Percentiles rank a stretch among this genome's conserved stretches.
These are phyloP conservation scores for Isatis lusitanica DNA, from an alignment of 441 rosid genomes.

Conservation along the genomic window DNA sequence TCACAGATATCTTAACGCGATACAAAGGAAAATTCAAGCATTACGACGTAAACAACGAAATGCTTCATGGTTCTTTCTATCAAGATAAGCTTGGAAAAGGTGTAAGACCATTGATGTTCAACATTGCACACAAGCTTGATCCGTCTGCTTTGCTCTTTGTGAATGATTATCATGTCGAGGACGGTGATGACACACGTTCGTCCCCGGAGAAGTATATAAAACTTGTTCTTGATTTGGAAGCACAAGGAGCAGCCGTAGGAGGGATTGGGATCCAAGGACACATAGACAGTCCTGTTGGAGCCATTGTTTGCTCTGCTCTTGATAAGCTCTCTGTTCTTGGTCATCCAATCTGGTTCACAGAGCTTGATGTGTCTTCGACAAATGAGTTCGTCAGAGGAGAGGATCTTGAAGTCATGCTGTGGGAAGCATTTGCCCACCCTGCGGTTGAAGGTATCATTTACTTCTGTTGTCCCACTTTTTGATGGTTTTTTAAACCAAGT, in stretches of 20 bases:
- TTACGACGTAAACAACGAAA: slow-evolving; percentile 92
- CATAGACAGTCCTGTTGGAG: slow-evolving; percentile 80
- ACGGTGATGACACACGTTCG: slow-evolving; percentile 68
- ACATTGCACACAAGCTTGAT: slow-evolving; percentile 71
- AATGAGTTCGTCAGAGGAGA: slow-evolving; percentile 79
- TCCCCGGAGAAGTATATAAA: slow-evolving; percentile 67
- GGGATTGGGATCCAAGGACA: slow-evolving; percentile 95
- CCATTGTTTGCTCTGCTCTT: slow-evolving; percentile 66
- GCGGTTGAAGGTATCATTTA: slow-evolving; percentile 60
- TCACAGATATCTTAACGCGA: slow-evolving; percentile 63
- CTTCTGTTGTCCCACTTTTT: not conserved
- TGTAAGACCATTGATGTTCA: slow-evolving; percentile 70
- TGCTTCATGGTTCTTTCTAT: slow-evolving; percentile 92
- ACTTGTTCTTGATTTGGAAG: slow-evolving; percentile 64
- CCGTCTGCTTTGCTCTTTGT: slow-evolving; percentile 75
- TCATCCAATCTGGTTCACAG: slow-evolving; percentile 91
- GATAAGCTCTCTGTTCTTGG: slow-evolving; percentile 74
- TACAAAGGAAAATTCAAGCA: slow-evolving; percentile 85
- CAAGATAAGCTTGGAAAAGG: slow-evolving; percentile 68
- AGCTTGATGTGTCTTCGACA: slow-evolving; percentile 78
- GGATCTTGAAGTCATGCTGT: slow-evolving; percentile 81
- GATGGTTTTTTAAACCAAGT: not conserved
- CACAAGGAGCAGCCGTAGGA: slow-evolving; percentile 79
- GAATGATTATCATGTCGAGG: slow-evolving; percentile 87
- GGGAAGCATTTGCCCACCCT: slow-evolving; percentile 90